Evolutionary conservation across 2,329 filamentous ascomycete species (phyloP), one percentile per base, ranked within the genome.

Genomic region (Cadophora luteo-olivacea): DNA sequence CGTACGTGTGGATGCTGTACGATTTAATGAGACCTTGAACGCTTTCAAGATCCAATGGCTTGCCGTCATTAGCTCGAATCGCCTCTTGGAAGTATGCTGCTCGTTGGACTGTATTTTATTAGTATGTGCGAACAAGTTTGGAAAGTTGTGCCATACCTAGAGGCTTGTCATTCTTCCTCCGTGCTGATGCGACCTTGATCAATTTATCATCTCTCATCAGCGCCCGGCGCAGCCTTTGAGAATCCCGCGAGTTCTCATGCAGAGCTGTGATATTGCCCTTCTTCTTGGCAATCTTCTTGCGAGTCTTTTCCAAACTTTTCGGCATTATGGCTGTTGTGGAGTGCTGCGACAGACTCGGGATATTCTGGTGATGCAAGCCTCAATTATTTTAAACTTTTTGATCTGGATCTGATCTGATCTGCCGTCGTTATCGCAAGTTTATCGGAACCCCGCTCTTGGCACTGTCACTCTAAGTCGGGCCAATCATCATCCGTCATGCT

Each of bases 211-310:
- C 94, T 80, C 96, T 87, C 72, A 90, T 86, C 70, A 88, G 87
- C 24, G 96, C 96, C 75, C 90, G 87, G 78, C 93, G 91, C 71
- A 98, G 83, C 63, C 93, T 88, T 77, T 91, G 88, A 3, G 94
- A 92, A 83, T 98, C 93, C 73, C 96, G 87, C 69, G 94, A 97
- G 79, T 93, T 93, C 80, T 94, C 91, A 77, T 98, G 95, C 25
- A 98, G 85, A 14, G 91, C 86, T 36, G 90, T 89, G 58, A 93
- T 86, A 49, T 89, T 88, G 24, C 89, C 88, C 73, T 91, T 89
- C 86, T 97, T 97, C 83, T 97, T 97, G 41, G 89, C 84, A 72
- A 98, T 95, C 72, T 93, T 89, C 82, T 98, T 98, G 71, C 92
- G 88, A 24, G 96, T 92, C 79, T 97, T 98, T 72, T 88, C 83